Evolutionary conservation across 2,329 filamentous ascomycete genomes (phyloP).

Genomic region (Cadophora gregata): DNA sequence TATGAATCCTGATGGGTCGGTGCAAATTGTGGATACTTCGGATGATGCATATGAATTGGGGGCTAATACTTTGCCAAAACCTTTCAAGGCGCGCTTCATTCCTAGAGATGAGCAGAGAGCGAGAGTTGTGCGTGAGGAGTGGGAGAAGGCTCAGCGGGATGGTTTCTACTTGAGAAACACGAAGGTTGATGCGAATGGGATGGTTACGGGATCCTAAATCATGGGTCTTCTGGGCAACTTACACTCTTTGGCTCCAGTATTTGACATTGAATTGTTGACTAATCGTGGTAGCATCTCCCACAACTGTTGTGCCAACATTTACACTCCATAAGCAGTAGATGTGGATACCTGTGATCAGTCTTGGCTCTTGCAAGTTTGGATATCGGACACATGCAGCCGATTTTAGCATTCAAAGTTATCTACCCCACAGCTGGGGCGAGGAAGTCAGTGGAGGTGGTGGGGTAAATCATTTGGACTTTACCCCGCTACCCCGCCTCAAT

Average conservation of each 20-base stretch:
- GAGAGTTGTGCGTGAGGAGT: slow-evolving; percentile 40
- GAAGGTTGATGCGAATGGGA: slow-evolving; percentile 38
- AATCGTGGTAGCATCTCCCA: no score
- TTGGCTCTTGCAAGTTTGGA: neutral
- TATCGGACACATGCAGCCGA: neutral
- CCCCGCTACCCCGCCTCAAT: neutral
- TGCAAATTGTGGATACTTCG: slow-evolving; percentile 45
- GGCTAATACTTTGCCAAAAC: slow-evolving; percentile 16
- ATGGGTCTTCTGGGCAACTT: no score
- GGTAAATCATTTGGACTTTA: neutral
- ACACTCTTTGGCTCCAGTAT: no score
- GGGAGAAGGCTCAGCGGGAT: slow-evolving; percentile 39
- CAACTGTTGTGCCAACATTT: no score
- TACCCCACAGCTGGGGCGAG: slow-evolving; percentile 4
- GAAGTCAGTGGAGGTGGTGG: neutral
- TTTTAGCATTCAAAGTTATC: neutral
- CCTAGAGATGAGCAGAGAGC: slow-evolving; percentile 31
- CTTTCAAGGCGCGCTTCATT: slow-evolving; percentile 17
- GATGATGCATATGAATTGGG: slow-evolving; percentile 19
- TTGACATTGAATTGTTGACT: no score
- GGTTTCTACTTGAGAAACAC: slow-evolving; percentile 44
- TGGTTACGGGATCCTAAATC: slow-evolving; percentile 4
- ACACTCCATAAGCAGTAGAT: no score
- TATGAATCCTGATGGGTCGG: slow-evolving; percentile 48
- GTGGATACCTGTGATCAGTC: neutral